Conservation (phyloP, 305 asterid species). For the Andrographis paniculata region DNA sequence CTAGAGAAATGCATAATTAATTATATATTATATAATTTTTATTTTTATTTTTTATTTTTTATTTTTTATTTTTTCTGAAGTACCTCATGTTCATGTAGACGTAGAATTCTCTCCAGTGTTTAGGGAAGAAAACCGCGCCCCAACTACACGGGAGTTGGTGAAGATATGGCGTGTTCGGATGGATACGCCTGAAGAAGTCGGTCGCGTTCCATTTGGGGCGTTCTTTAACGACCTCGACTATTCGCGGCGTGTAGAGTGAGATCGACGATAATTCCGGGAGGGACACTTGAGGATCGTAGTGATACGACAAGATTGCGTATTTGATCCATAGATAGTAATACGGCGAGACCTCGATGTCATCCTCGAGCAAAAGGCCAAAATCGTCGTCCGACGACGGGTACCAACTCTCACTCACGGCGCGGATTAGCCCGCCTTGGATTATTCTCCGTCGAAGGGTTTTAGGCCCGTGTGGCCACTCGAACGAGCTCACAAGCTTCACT, state of each 20-base stretch:
- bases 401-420: constrained; percentile 96
- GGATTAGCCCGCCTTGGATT: constrained; percentile 94
- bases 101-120: constrained; percentile 89
- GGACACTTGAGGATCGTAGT: constrained; percentile 77
- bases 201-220: constrained; percentile 92
- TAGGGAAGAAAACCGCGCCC: constrained; percentile 95
- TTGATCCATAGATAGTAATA: constrained; percentile 89
- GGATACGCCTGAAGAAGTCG: constrained; percentile 57
- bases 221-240: constrained; percentile 90
- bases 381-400: constrained; percentile 82
- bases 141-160: constrained; percentile 93
- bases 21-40: too few species aligned
- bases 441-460: constrained; percentile 65
- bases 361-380: constrained; percentile 85
- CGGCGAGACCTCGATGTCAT: constrained; percentile 90
- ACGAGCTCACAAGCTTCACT: constrained; percentile 48
- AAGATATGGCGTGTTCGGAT: constrained; percentile 89
- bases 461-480: constrained; percentile 83
- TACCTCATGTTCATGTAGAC: constrained; percentile 94
- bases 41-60: too few species aligned
- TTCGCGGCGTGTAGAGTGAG: constrained; percentile 80
- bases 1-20: too few species aligned
- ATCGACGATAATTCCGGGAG: constrained; percentile 77
- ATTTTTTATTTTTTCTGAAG: too few species aligned
- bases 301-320: constrained; percentile 68